These are phyloP conservation scores for Colletotrichum somersetense DNA, from an alignment of 2,329 filamentous ascomycete genomes.

Conservation along the genomic window DNA sequence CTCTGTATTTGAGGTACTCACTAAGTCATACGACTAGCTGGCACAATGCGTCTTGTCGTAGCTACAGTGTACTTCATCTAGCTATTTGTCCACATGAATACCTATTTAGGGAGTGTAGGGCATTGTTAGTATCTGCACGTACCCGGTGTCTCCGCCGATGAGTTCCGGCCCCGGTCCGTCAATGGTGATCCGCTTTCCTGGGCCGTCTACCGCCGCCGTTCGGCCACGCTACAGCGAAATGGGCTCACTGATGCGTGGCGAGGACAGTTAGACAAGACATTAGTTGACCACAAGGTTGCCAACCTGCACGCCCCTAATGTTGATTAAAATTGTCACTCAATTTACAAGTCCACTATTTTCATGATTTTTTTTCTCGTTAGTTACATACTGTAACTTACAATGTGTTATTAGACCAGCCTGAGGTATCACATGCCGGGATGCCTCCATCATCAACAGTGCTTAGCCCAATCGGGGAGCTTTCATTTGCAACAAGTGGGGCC, in stretches of 20 bases:
- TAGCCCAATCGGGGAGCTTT: conserved; percentile 13
- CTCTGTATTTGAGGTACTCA: neutral
- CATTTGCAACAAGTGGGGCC: conserved; percentile 34
- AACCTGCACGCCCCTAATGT: too few relatives aligned
- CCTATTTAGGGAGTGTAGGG: too few relatives aligned
- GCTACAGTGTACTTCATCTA: too few relatives aligned
- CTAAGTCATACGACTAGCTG: neutral
- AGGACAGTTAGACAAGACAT: neutral
- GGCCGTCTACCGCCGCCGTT: neutral
- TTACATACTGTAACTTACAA: neutral
- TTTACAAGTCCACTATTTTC: neutral
- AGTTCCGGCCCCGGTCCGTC: neutral
- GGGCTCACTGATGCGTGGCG: too few relatives aligned
- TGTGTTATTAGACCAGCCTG: neutral
- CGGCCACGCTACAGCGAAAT: neutral
- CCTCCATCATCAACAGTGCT: neutral
- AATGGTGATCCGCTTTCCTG: neutral
- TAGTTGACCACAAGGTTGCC: neutral
- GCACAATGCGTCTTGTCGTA: neutral
- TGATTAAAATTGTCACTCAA: neutral
- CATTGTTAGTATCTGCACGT: neutral
- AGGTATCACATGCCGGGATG: neutral
- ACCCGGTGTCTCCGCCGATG: neutral
- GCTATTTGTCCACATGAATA: too few relatives aligned
- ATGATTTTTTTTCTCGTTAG: neutral